phyloP scores from a whole-genome alignment of 805 yeast genomes.

The Starmerella vaccinii region DNA sequence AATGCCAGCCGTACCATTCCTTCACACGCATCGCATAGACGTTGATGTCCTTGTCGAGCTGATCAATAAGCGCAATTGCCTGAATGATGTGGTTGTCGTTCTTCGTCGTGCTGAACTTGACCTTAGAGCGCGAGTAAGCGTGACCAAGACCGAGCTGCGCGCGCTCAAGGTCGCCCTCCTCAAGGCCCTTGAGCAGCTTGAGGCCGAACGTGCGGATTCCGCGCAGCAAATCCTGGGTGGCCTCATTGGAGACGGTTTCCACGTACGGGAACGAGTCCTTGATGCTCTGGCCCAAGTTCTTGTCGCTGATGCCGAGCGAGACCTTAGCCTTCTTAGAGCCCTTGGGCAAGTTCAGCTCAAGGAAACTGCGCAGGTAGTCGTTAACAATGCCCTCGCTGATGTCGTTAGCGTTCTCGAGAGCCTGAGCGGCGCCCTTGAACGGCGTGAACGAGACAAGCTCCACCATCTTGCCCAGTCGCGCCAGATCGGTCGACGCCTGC shows the following conservation, averaged over 20 bases:
- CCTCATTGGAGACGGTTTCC: slow-evolving; percentile 82
- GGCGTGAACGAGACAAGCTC: slow-evolving; percentile 95
- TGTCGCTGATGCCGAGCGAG: slow-evolving; percentile 82
- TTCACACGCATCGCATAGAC: slow-evolving; percentile 94
- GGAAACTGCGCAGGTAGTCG: slow-evolving; percentile 77
- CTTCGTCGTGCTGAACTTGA: slow-evolving; percentile 96
- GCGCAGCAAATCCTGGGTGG: slow-evolving; percentile 89
- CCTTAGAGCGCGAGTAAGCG: slow-evolving; percentile 98
- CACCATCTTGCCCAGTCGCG: slow-evolving; percentile 79
- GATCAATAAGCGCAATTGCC: slow-evolving; percentile 95
- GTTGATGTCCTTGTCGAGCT: slow-evolving; percentile 95
- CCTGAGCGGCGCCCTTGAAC: slow-evolving; percentile 98
- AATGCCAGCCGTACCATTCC: slow-evolving; percentile 99
- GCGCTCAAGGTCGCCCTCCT: slow-evolving; percentile 90
- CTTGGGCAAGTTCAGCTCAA: slow-evolving; percentile 86
- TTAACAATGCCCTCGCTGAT: slow-evolving; percentile 93
- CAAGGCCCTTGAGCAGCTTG: slow-evolving; percentile 81
- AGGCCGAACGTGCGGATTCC: slow-evolving; percentile 87
- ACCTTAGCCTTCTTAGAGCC: slow-evolving; percentile 49
- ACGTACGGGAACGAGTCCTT: slow-evolving; percentile 82
- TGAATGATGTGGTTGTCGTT: slow-evolving; percentile 98
- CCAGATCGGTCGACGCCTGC: slow-evolving; percentile 74
- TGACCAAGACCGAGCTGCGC: slow-evolving; percentile 98
- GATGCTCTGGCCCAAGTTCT: slow-evolving; percentile 90
- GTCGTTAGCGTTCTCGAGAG: slow-evolving; percentile 95